Base-by-base conservation (phyloP, 805 yeast species). In the Ogataea trehalophila region DNA sequence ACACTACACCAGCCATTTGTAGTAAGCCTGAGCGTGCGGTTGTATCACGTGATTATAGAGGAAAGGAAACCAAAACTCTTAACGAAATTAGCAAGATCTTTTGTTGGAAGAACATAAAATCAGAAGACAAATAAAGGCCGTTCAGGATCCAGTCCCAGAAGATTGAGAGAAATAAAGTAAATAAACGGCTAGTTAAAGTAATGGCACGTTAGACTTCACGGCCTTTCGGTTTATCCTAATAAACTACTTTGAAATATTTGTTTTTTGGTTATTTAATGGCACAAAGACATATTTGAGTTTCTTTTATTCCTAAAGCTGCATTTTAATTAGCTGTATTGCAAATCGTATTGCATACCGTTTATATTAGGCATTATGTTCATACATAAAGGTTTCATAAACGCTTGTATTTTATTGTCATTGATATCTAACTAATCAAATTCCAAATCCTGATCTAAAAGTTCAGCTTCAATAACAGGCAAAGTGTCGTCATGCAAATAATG, bases 401-500 rank as follows among this genome's bases (percentile, higher is more conserved):
- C 31, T 3, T 26, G 11, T 26, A 11, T 6, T 3, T 26, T 26
- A 26, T 26, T 11, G 31, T 26, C 11, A 26, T 26, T 26, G 31
- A 26, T 26, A 26, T 26, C 31, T 26, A 26, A 11, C 9, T 26
- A 26, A 26, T 26, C 31, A 6, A 6, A 1, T 26, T 26, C 13
- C 31, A 26, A 11, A 5, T 29, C 34, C 15, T 52, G 54, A 36
- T 55, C 64, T 26, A 68, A 45, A 6, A 63, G 20, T 64, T 74
- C 70, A 1, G 70, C 68, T n/a, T 51, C 54, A 3, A 68, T 47
- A 13, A 61, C 51, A 2, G 71, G 69, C 44, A 63, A 48, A 18
- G 50, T 43, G 1, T 43, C 33, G 6, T 63, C 59, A 31, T 58
- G 55, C 48, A 63, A 68, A 47, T 68, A 60, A 20, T 56, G 58